Conservation (phyloP, 129 eudicot genomes). For the Apium graveolens region DNA sequence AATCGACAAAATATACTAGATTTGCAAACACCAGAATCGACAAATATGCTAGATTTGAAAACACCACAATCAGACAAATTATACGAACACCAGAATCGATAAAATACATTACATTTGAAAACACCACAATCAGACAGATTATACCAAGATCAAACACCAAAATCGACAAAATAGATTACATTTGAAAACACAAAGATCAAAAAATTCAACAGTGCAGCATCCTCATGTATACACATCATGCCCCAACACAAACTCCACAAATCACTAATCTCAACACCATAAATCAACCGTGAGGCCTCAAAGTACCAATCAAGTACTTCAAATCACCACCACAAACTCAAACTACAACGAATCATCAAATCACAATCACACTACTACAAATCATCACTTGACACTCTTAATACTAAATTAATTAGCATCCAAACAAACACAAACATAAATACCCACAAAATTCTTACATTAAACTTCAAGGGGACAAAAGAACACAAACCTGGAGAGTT, state of each 20-base stretch:
- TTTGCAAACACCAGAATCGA: background rate
- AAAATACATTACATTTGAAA: no score
- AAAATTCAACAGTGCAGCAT: background rate
- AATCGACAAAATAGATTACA: background rate
- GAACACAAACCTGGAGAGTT: constrained; percentile 1
- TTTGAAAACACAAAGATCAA: background rate
- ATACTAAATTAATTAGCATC: background rate
- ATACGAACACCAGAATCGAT: no score
- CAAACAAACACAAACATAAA: background rate
- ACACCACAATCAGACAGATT: background rate
- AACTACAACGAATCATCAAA: background rate
- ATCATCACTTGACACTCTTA: background rate
- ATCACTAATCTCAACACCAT: background rate
- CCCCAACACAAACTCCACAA: background rate
- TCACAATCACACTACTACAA: background rate
- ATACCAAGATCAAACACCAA: background rate
- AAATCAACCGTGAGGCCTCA: background rate
- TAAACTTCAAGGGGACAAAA: background rate
- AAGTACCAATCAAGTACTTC: background rate
- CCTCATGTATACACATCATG: background rate
- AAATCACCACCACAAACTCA: background rate
- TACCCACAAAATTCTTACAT: background rate
- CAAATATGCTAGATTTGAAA: background rate
- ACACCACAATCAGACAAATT: background rate
- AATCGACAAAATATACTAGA: background rate